phyloP scores from a whole-genome alignment of 495 filamentous ascomycete genomes.

The Penicillium flavigenum region DNA sequence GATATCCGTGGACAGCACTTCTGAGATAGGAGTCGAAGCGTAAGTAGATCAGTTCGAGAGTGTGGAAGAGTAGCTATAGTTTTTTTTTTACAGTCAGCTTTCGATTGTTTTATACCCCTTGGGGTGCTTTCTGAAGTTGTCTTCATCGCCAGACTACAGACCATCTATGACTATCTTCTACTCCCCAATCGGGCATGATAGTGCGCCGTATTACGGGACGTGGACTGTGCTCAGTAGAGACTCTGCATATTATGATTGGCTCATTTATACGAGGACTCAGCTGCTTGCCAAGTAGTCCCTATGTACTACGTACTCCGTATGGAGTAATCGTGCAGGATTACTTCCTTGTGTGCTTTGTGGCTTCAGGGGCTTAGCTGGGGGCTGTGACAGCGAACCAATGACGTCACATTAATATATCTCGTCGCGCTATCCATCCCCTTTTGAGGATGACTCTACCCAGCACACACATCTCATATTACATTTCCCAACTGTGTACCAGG shows the following conservation, averaged over 20 bases:
- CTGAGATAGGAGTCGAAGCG: not conserved
- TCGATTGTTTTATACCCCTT: not conserved
- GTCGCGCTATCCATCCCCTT: not conserved
- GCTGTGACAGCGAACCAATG: not conserved
- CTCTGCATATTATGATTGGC: conserved; percentile 1
- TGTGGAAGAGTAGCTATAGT: not conserved
- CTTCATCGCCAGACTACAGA: not conserved
- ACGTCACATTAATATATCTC: not conserved
- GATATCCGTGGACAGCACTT: not conserved
- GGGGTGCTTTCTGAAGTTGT: not conserved
- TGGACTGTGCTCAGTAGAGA: not conserved
- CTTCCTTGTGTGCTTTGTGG: no score
- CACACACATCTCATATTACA: not conserved
- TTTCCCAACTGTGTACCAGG: no score
- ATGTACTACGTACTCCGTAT: no score
- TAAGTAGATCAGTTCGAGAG: not conserved
- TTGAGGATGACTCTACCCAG: not conserved
- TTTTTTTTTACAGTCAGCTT: not conserved
- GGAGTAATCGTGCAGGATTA: not conserved
- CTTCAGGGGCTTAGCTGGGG: not conserved
- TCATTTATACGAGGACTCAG: not conserved
- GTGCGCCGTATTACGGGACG: conserved; percentile 9
- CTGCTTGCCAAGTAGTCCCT: no score
- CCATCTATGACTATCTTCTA: not conserved
- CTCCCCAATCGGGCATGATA: conserved; percentile 7